These are phyloP conservation scores for Neofusicoccum ribis DNA, from an alignment of 2,329 filamentous ascomycete genomes.

Conservation along the genomic window DNA sequence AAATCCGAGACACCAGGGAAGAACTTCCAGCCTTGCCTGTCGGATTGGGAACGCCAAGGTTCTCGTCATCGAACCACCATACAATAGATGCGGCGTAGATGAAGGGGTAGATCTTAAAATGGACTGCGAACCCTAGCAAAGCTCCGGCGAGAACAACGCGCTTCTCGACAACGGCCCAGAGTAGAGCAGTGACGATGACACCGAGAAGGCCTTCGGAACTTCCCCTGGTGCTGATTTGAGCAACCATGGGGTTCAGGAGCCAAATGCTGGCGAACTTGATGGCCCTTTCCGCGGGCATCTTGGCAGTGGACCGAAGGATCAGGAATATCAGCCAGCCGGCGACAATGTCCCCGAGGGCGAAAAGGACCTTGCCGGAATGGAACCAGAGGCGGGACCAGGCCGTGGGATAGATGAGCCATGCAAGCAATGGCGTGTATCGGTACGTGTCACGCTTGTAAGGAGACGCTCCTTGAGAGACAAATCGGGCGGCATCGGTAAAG, in stretches of 20 bases:
- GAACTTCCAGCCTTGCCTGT: slow-evolving; percentile 26
- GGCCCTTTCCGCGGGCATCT: slow-evolving; percentile 49
- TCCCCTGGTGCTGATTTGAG: slow-evolving; percentile 90
- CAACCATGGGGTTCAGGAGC: slow-evolving; percentile 97
- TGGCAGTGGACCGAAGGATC: slow-evolving; percentile 47
- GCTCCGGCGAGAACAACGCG: slow-evolving; percentile 67
- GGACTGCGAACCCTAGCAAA: slow-evolving; percentile 79
- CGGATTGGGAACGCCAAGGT: background rate
- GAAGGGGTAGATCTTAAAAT: slow-evolving; percentile 99
- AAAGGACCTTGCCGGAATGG: slow-evolving; percentile 83
- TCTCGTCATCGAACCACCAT: slow-evolving; percentile 72
- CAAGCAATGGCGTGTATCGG: slow-evolving; percentile 90
- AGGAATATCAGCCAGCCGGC: slow-evolving; percentile 76
- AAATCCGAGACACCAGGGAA: slow-evolving; percentile 17
- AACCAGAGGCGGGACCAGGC: slow-evolving; percentile 61
- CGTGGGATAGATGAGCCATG: slow-evolving; percentile 87
- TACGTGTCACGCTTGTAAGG: slow-evolving; percentile 93
- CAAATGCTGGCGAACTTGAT: slow-evolving; percentile 82
- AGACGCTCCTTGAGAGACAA: slow-evolving; percentile 64
- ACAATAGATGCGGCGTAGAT: slow-evolving; percentile 83
- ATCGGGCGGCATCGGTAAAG: slow-evolving; percentile 92
- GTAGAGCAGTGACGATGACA: slow-evolving; percentile 75
- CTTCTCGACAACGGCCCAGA: slow-evolving; percentile 75
- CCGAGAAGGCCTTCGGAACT: slow-evolving; percentile 90
- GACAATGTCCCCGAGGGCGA: slow-evolving; percentile 78